A percentile compares a stretch with the other conserved stretches of the same genome.
Evolutionary conservation across 495 filamentous ascomycete species (phyloP).

Genomic region (Penicillium paxilli): DNA sequence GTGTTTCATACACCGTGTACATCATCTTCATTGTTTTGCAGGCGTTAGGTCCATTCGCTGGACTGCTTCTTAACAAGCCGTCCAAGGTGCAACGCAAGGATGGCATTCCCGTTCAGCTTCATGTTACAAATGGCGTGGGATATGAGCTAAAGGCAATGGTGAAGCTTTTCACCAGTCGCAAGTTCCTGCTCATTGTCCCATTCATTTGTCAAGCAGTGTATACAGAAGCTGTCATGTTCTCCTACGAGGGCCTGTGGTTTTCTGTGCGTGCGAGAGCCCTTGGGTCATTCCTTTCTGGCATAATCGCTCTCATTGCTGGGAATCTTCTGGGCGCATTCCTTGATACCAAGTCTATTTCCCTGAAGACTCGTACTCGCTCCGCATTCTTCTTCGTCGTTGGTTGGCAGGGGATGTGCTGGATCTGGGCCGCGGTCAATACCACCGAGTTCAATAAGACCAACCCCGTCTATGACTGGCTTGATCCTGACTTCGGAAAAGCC

Average conservation of each 20-base stretch:
- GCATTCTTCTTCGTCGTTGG: slow-evolving; percentile 46
- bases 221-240: slow-evolving; percentile 63
- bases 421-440: slow-evolving; percentile 58
- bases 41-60: slow-evolving; percentile 54
- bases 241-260: slow-evolving; percentile 61
- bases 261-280: slow-evolving; percentile 61
- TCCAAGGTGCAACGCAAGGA: slow-evolving; percentile 56
- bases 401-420: slow-evolving; percentile 61
- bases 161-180: slow-evolving; percentile 49
- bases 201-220: slow-evolving; percentile 64
- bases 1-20: slow-evolving; percentile 62
- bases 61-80: slow-evolving; percentile 53
- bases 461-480: slow-evolving; percentile 58
- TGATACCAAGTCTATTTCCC: slow-evolving; percentile 46
- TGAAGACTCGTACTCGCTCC: slow-evolving; percentile 48
- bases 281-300: slow-evolving; percentile 60
- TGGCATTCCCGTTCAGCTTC: slow-evolving; percentile 51
- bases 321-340: slow-evolving; percentile 58
- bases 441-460: slow-evolving; percentile 50
- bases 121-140: slow-evolving; percentile 45
- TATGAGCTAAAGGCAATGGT: slow-evolving; percentile 52
- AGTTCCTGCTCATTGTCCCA: slow-evolving; percentile 57
- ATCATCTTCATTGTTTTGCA: slow-evolving; percentile 63
- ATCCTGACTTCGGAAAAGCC: slow-evolving; percentile 53
- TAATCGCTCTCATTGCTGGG: slow-evolving; percentile 56